phyloP scores from a whole-genome alignment of 192 early-diverging fungal genomes.

The Coemansia sp. region DNA sequence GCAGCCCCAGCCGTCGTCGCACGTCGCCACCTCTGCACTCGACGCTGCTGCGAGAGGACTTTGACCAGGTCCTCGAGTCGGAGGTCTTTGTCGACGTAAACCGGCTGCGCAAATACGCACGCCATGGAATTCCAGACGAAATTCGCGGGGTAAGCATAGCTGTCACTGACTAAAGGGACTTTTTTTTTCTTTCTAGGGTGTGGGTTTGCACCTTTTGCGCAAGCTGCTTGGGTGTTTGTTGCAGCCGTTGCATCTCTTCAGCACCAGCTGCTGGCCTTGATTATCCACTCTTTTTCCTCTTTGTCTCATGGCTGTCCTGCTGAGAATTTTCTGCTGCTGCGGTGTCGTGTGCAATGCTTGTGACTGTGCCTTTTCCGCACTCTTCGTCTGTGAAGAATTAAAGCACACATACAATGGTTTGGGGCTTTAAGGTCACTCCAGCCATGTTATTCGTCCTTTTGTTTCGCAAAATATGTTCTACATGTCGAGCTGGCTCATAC shows the following conservation, averaged over 20 bases:
- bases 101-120: constrained; percentile 68
- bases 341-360: not conserved
- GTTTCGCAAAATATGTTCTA: no score
- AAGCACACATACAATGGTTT: not conserved
- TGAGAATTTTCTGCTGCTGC: not conserved
- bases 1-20: constrained; percentile 45
- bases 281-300: not conserved
- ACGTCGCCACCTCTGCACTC: constrained; percentile 54
- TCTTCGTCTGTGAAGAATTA: not conserved
- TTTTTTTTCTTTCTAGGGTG: no score
- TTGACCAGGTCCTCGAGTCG: constrained; percentile 72
- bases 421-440: no score
- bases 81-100: constrained; percentile 84
- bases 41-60: constrained; percentile 56
- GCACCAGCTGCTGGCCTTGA: not conserved
- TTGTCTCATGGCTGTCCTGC: not conserved
- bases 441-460: no score
- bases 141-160: constrained; percentile 61
- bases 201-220: no score
- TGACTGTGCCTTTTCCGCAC: not conserved
- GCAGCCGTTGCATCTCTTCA: not conserved
- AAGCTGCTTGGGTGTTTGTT: not conserved
- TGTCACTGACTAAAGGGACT: not conserved
- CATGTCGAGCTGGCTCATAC: no score
- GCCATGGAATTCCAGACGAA: constrained; percentile 80